phyloP scores from a whole-genome alignment of 2,329 filamentous ascomycete species.

The Colletotrichum nymphaeae region DNA sequence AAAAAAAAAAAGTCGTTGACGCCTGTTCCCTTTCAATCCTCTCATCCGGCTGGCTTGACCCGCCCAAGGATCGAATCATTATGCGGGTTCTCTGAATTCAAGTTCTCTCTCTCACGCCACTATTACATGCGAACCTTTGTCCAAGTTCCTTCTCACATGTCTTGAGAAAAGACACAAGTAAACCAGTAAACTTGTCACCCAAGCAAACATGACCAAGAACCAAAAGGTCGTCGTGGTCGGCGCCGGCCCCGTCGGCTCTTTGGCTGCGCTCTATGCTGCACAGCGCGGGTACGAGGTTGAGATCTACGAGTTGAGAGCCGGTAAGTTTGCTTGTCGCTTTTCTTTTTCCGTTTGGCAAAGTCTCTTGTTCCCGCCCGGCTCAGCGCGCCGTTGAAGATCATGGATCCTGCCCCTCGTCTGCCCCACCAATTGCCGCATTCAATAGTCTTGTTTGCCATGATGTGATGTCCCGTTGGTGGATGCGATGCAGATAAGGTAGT shows the following conservation, averaged over 20 bases:
- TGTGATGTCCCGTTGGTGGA: constrained; percentile 3
- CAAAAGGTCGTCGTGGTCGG: constrained; percentile 88
- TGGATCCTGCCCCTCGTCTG: neutral
- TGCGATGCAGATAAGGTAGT: neutral
- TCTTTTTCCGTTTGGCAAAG: neutral
- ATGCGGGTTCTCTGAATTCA: neutral
- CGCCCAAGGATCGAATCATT: constrained; percentile 19
- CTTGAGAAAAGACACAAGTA: neutral
- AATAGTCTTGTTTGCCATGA: constrained; percentile 9
- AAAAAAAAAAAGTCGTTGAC: constrained; percentile 16
- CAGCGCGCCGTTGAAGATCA: constrained; percentile 2
- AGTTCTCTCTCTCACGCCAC: constrained; percentile 12
- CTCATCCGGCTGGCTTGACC: constrained; percentile 18
- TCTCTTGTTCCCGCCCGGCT: constrained; percentile 1
- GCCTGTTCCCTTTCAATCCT: constrained; percentile 3
- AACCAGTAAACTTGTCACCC: neutral
- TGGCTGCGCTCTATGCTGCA: constrained; percentile 93
- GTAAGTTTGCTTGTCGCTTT: constrained; percentile 62
- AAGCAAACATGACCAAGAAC: constrained; percentile 45
- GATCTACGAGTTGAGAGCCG: constrained; percentile 91
- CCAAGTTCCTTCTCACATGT: neutral
- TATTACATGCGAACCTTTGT: neutral
- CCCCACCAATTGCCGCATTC: constrained; percentile 21
- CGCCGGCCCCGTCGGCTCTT: constrained; percentile 90
- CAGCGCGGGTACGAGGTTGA: constrained; percentile 89